These are phyloP conservation scores for Amanita polypyramis DNA, from an alignment of 768 basidiomycete genomes.

Conservation along the genomic window DNA sequence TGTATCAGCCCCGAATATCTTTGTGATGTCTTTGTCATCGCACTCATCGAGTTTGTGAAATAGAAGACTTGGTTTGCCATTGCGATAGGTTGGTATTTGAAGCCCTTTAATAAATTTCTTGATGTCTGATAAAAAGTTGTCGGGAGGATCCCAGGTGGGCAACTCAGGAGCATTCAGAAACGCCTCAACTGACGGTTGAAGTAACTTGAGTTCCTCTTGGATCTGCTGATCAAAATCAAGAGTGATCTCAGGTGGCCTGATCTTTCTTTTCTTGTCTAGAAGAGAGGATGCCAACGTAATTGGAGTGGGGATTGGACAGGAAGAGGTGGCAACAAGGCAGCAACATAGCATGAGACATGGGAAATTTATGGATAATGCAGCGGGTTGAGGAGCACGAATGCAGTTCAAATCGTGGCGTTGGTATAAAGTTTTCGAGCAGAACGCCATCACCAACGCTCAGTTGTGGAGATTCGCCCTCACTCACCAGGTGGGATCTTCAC, in stretches of 20 bases:
- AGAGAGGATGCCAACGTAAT: too few species aligned
- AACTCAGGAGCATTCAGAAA: conserved; percentile 12
- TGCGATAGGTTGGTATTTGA: conserved; percentile 10
- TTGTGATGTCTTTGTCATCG: conserved; percentile 5
- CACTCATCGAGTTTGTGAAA: conserved; percentile 11
- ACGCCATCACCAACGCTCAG: too few species aligned
- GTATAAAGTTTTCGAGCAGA: too few species aligned
- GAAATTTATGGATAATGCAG: too few species aligned
- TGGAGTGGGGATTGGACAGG: too few species aligned
- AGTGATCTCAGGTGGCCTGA: neutral
- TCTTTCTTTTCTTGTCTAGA: too few species aligned
- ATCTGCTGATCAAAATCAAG: neutral
- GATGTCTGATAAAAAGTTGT: neutral
- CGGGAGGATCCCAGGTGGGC: conserved; percentile 12
- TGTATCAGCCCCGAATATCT: conserved; percentile 9
- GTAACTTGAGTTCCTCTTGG: conserved; percentile 7
- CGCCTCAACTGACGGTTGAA: conserved; percentile 2
- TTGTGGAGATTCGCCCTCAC: too few species aligned
- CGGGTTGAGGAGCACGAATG: too few species aligned
- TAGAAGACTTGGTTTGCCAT: conserved; percentile 12
- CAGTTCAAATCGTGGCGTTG: too few species aligned
- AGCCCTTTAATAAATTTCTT: conserved; percentile 10
- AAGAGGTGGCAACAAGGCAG: too few species aligned
- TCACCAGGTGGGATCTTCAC: too few species aligned
- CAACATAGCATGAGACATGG: too few species aligned